These are phyloP conservation scores for Boletus patriciae DNA, from an alignment of 768 basidiomycete genomes.

Conservation along the genomic window DNA sequence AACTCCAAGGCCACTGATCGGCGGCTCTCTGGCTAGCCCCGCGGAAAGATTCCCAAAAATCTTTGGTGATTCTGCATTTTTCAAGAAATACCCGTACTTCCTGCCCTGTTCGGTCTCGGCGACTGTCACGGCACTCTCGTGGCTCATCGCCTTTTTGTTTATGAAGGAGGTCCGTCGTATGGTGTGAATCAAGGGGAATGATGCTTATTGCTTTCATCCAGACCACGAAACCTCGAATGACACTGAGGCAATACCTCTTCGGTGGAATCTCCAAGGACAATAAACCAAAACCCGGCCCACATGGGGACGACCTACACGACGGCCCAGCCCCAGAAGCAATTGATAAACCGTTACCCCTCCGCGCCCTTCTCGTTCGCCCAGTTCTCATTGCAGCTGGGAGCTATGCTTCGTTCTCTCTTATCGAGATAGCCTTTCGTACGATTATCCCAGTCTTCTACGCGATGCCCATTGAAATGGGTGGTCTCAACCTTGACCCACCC, in stretches of 20 bases:
- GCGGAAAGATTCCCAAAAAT: slow-evolving; percentile 60
- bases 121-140: slow-evolving; percentile 50
- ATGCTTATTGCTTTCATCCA: slow-evolving; percentile 4
- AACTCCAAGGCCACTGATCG: slow-evolving; percentile 59
- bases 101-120: slow-evolving; percentile 67
- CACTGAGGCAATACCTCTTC: slow-evolving; percentile 19
- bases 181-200: neutral
- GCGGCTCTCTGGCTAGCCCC: slow-evolving; percentile 63
- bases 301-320: neutral
- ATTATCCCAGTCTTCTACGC: slow-evolving; percentile 36
- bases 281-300: neutral
- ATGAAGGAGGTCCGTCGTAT: slow-evolving; percentile 49
- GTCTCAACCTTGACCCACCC: slow-evolving; percentile 27
- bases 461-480: slow-evolving; percentile 32
- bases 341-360: slow-evolving; percentile 43
- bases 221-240: slow-evolving; percentile 17
- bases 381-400: slow-evolving; percentile 60
- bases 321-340: neutral
- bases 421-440: slow-evolving; percentile 63
- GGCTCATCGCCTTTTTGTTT: slow-evolving; percentile 49
- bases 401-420: slow-evolving; percentile 59
- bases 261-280: slow-evolving; percentile 2
- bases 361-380: slow-evolving; percentile 46
- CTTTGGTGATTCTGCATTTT: slow-evolving; percentile 58
- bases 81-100: slow-evolving; percentile 70